Evolutionary conservation across 2,329 filamentous ascomycete genomes (phyloP).

Genomic region (Nothomitra cinnamomea): DNA sequence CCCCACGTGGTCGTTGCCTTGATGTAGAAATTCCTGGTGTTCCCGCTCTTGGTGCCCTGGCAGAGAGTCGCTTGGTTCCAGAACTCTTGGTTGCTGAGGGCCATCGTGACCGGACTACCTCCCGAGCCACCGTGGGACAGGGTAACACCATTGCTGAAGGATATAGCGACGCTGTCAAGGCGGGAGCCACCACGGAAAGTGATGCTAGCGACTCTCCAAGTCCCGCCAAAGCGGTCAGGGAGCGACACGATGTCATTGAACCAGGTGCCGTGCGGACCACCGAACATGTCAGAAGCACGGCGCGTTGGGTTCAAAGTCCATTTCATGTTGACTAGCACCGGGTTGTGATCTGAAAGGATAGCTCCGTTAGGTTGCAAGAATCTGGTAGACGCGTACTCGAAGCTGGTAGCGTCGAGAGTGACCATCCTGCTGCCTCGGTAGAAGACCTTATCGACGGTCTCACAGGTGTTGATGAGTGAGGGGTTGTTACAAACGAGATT

Average conservation of each 20-base stretch:
- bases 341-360: constrained; percentile 48
- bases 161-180: constrained; percentile 33
- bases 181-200: constrained; percentile 31
- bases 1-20: constrained; percentile 34
- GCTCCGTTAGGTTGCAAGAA: constrained; percentile 41
- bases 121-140: constrained; percentile 22
- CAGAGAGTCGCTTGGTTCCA: constrained; percentile 34
- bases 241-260: constrained; percentile 36
- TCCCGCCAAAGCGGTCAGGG: constrained; percentile 17
- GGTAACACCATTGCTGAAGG: constrained; percentile 31
- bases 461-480: constrained; percentile 34
- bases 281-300: constrained; percentile 29
- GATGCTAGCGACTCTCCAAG: constrained; percentile 21
- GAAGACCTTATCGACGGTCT: constrained; percentile 51
- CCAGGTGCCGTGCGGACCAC: constrained; percentile 34
- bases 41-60: constrained; percentile 27
- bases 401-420: constrained; percentile 30
- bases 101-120: constrained; percentile 27
- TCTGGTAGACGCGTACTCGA: constrained; percentile 35
- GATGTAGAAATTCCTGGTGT: constrained; percentile 39
- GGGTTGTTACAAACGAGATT: constrained; percentile 38
- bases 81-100: constrained; percentile 29
- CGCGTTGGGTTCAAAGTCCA: constrained; percentile 24
- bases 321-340: constrained; percentile 38
- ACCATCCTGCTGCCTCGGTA: constrained; percentile 36